These are phyloP conservation scores for Sungouiozyma ichnusensis DNA, from an alignment of 805 yeast species.

Conservation along the genomic window DNA sequence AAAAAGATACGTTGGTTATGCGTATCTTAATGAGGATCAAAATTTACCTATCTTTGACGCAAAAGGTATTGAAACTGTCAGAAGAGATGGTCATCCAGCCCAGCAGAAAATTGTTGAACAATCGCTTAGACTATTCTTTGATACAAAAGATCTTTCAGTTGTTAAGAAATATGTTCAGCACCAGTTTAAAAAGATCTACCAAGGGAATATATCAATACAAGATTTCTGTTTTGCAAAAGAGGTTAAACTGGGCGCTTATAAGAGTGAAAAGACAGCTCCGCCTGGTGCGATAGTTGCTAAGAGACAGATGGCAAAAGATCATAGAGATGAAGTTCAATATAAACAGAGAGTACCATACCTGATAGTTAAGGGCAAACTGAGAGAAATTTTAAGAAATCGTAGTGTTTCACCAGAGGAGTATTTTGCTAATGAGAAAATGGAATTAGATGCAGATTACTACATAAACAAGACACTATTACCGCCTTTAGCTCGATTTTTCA, in stretches of 20 bases:
- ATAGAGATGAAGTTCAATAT: slow-evolving; percentile 74
- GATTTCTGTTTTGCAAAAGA: slow-evolving; percentile 91
- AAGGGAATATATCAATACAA: slow-evolving; percentile 54
- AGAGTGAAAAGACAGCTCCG: slow-evolving; percentile 61
- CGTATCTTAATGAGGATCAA: slow-evolving; percentile 53
- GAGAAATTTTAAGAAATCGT: slow-evolving; percentile 58
- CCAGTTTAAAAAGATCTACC: slow-evolving; percentile 57
- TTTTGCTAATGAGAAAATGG: slow-evolving; percentile 33
- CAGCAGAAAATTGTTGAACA: slow-evolving; percentile 75
- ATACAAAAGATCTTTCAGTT: slow-evolving; percentile 54
- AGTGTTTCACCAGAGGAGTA: slow-evolving; percentile 72
- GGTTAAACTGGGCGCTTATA: slow-evolving; percentile 76
- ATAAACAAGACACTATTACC: slow-evolving; percentile 78
- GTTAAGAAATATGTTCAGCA: slow-evolving; percentile 55
- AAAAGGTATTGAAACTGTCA: slow-evolving; percentile 88
- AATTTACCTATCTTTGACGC: slow-evolving; percentile 71
- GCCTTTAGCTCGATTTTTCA: slow-evolving; percentile 78
- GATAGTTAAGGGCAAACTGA: slow-evolving; percentile 50
- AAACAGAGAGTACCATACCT: slow-evolving; percentile 82
- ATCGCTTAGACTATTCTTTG: slow-evolving; percentile 57
- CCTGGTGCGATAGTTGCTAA: slow-evolving; percentile 86
- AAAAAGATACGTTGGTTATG: slow-evolving; percentile 84
- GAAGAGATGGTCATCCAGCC: slow-evolving; percentile 92
- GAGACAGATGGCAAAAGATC: slow-evolving; percentile 51
- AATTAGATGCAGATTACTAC: slow-evolving; percentile 75